Percentiles rank a stretch among this genome's conserved stretches.
These are phyloP conservation scores for Aspergillus biplanus DNA, from an alignment of 495 filamentous ascomycete genomes.

Conservation along the genomic window DNA sequence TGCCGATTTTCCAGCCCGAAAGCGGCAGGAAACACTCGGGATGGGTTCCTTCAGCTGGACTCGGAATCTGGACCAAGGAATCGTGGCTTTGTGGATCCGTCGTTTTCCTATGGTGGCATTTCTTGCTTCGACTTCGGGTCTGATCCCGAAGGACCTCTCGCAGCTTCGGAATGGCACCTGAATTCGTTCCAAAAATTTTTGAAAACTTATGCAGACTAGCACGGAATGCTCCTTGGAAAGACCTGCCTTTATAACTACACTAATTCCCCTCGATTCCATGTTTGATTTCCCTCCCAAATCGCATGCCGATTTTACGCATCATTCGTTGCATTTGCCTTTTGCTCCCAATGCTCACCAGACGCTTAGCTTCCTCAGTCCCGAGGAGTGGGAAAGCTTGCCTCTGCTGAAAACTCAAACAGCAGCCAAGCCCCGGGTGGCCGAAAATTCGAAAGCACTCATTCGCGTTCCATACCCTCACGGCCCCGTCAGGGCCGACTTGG, in stretches of 20 bases:
- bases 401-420: neutral
- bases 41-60: neutral
- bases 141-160: constrained; percentile 2
- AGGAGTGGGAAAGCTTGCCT: constrained; percentile 2
- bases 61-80: neutral
- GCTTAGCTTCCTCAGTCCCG: neutral
- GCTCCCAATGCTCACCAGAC: neutral
- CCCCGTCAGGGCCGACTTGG: constrained; percentile 2
- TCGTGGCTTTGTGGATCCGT: neutral
- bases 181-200: neutral
- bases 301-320: neutral
- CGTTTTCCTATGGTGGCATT: neutral
- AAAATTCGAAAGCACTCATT: neutral
- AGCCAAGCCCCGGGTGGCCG: constrained; percentile 9
- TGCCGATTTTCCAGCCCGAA: neutral
- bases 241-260: neutral
- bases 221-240: neutral
- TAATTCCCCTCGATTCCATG: neutral
- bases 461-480: neutral
- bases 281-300: neutral
- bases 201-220: neutral
- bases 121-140: neutral
- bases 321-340: neutral
- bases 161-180: neutral
- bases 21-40: neutral